phyloP scores from a whole-genome alignment of 345 rosid species.

The Linum trigynum region DNA sequence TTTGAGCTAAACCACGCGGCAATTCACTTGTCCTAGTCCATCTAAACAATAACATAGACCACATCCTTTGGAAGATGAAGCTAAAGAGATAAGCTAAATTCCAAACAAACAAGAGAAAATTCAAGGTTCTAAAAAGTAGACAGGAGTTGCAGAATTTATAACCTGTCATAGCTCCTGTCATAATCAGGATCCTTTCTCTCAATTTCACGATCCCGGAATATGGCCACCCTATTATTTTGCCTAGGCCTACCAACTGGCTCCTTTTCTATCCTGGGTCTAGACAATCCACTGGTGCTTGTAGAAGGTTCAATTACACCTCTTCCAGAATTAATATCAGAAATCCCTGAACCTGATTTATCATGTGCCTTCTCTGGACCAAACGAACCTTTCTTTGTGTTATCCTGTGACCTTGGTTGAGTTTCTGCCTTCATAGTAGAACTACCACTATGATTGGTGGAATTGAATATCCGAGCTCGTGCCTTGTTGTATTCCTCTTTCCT shows the following conservation, averaged over 20 bases:
- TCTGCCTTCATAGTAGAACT: conserved; percentile 35
- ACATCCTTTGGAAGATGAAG: no score
- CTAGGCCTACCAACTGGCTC: conserved; percentile 49
- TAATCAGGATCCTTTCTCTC: conserved; percentile 76
- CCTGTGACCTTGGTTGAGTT: conserved; percentile 37
- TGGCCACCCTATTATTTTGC: conserved; percentile 55
- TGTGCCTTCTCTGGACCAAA: conserved; percentile 35
- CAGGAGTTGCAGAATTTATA: not conserved
- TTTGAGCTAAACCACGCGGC: no score
- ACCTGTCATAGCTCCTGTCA: conserved; percentile 75
- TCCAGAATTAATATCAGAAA: conserved; percentile 32
- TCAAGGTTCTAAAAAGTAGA: not conserved
- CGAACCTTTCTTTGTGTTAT: conserved; percentile 28
- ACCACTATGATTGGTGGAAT: conserved; percentile 27
- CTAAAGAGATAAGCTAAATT: no score
- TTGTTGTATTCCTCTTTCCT: conserved; percentile 74
- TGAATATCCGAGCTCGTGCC: conserved; percentile 78
- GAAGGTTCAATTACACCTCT: conserved; percentile 44
- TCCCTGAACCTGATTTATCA: conserved; percentile 36
- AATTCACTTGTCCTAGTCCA: no score
- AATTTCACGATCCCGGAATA: conserved; percentile 67
- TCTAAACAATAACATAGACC: no score
- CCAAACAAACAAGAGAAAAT: no score
- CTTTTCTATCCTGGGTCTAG: conserved; percentile 52
- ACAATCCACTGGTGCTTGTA: conserved; percentile 38